These are phyloP conservation scores for Sphaerobolus stellatus DNA, from an alignment of 1,284 basidiomycete species.

Conservation along the genomic window DNA sequence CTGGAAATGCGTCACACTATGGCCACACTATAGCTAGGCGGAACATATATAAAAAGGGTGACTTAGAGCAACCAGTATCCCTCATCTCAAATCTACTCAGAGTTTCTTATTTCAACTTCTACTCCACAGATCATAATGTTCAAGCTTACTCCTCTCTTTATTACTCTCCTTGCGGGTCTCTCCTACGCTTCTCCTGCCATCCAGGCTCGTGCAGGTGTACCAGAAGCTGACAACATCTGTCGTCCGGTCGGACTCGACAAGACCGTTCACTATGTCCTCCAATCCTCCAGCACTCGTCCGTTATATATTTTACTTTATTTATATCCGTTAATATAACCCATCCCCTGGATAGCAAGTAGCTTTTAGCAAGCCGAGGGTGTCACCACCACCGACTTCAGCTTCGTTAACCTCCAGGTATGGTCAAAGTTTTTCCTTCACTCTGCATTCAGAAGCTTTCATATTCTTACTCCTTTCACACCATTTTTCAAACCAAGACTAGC, in stretches of 20 bases:
- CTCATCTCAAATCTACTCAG: too few species aligned
- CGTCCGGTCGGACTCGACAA: background rate
- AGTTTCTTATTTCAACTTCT: too few species aligned
- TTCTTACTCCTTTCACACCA: too few species aligned
- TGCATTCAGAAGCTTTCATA: too few species aligned
- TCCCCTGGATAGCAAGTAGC: background rate
- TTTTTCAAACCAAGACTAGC: background rate
- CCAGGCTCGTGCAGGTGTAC: background rate
- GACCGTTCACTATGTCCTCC: background rate
- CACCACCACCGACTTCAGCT: background rate
- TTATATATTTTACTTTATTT: too few species aligned
- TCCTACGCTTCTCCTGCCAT: background rate
- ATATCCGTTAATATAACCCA: background rate
- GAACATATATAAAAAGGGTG: too few species aligned
- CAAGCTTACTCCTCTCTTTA: background rate
- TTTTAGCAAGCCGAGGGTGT: background rate
- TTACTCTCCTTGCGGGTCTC: background rate
- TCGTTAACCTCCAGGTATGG: background rate
- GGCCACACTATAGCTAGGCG: too few species aligned
- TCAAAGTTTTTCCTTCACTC: background rate
- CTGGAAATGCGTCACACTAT: too few species aligned
- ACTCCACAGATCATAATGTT: constrained; percentile 1
- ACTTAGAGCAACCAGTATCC: too few species aligned
- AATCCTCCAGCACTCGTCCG: background rate
- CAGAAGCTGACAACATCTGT: background rate